Evolutionary conservation across 257 asterid genomes (phyloP).

Genomic region (Lithospermum erythrorhizon): DNA sequence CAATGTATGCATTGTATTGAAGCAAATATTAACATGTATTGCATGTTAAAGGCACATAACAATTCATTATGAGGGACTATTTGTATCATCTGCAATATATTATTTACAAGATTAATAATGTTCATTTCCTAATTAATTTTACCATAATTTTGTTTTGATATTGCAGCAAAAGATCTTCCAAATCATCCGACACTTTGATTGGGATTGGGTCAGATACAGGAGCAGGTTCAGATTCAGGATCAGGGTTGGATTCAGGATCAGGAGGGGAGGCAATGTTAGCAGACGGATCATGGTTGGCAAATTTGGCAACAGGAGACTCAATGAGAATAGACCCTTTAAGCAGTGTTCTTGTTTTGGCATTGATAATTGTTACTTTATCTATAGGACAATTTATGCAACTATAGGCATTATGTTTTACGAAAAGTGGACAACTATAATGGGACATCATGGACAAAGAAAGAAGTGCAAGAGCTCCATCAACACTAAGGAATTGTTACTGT

Average conservation of each 20-base stretch:
- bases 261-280: constrained; percentile 42
- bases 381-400: constrained; percentile 12
- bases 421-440: background rate
- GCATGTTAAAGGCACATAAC: too few relatives aligned
- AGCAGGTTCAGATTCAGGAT: constrained; percentile 16
- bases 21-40: too few relatives aligned
- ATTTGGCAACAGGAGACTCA: constrained; percentile 54
- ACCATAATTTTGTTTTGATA: background rate
- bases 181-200: constrained; percentile 18
- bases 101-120: background rate
- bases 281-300: constrained; percentile 69
- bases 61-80: too few relatives aligned
- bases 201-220: constrained; percentile 22
- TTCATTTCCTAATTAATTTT: too few relatives aligned
- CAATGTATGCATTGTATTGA: too few relatives aligned
- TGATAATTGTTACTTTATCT: constrained; percentile 19
- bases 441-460: background rate
- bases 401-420: constrained; percentile 1
- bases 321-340: constrained; percentile 11
- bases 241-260: constrained; percentile 22
- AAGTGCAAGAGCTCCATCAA: background rate
- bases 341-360: constrained; percentile 12
- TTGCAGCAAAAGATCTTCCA: constrained; percentile 34
- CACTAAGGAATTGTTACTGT: background rate
- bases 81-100: background rate